These are phyloP conservation scores for Cryptococcus sp. DNA, from an alignment of 1,284 basidiomycete species.

Conservation along the genomic window DNA sequence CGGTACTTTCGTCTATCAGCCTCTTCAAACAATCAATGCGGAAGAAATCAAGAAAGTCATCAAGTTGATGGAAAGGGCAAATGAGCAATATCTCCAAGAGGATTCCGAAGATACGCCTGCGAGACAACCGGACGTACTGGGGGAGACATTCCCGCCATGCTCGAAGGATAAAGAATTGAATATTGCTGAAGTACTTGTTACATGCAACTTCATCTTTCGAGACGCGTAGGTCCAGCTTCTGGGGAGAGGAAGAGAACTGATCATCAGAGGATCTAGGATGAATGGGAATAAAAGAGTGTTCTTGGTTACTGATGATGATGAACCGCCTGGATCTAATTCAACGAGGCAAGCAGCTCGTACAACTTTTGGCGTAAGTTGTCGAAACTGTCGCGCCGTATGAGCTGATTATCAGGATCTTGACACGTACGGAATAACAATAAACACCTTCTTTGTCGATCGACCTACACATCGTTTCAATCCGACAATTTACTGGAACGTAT, in stretches of 20 bases:
- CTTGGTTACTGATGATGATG: conserved; percentile 85
- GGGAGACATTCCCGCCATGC: conserved; percentile 35
- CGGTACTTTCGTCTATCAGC: conserved; percentile 69
- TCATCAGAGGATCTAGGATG: conserved; percentile 59
- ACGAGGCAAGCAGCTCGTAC: conserved; percentile 40
- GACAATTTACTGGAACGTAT: conserved; percentile 76
- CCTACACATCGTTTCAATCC: conserved; percentile 67
- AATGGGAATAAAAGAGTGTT: conserved; percentile 87
- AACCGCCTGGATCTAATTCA: conserved; percentile 48
- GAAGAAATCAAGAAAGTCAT: conserved; percentile 65
- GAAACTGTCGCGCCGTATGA: not conserved
- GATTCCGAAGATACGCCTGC: conserved; percentile 14
- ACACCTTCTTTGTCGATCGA: conserved; percentile 86
- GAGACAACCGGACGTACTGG: conserved; percentile 32
- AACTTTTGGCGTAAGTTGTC: conserved; percentile 29
- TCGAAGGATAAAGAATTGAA: conserved; percentile 36
- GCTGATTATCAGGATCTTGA: conserved; percentile 62
- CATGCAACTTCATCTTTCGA: conserved; percentile 79
- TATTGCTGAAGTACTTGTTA: conserved; percentile 78
- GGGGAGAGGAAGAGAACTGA: not conserved
- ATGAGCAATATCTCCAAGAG: conserved; percentile 28
- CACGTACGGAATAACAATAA: conserved; percentile 73
- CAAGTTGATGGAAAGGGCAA: conserved; percentile 29
- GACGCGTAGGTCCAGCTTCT: conserved; percentile 60
- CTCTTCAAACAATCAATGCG: conserved; percentile 71